These are phyloP conservation scores for Aphanocladium album DNA, from an alignment of 2,329 filamentous ascomycete genomes.

Conservation along the genomic window DNA sequence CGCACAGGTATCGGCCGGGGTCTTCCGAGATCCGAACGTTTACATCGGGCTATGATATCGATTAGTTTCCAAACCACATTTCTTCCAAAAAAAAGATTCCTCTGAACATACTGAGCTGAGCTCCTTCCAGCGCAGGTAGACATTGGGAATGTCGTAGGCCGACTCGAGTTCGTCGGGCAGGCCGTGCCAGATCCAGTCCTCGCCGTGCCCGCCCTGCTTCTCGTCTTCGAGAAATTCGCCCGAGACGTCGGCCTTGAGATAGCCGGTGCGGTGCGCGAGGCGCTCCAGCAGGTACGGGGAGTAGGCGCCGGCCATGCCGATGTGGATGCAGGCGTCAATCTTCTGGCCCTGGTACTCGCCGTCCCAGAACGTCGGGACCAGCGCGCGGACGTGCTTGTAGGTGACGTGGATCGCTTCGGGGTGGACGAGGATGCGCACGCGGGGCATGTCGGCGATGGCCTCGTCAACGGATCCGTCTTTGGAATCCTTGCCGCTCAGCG, in stretches of 20 bases:
- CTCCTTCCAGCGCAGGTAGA: constrained; percentile 51
- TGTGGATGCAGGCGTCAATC: constrained; percentile 67
- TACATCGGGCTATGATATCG: constrained; percentile 26
- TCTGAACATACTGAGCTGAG: constrained; percentile 42
- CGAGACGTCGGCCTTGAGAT: constrained; percentile 66
- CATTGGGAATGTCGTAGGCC: constrained; percentile 52
- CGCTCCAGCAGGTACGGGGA: constrained; percentile 66
- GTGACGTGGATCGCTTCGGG: constrained; percentile 64
- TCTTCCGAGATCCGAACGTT: constrained; percentile 61
- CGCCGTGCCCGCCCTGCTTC: constrained; percentile 41
- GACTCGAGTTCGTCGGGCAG: constrained; percentile 52
- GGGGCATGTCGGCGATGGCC: constrained; percentile 29
- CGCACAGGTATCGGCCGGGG: constrained; percentile 68
- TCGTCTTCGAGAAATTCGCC: constrained; percentile 52
- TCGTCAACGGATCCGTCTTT: constrained; percentile 20
- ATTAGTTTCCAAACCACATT: neutral
- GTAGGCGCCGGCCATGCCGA: constrained; percentile 69
- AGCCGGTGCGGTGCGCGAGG: constrained; percentile 66
- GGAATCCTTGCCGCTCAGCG: constrained; percentile 39
- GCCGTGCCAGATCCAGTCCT: constrained; percentile 49
- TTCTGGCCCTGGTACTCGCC: constrained; percentile 29
- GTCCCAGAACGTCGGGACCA: constrained; percentile 61
- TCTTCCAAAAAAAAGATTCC: neutral
- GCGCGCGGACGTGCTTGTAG: constrained; percentile 60
- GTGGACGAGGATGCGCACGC: constrained; percentile 60